Conservation (phyloP, 2,329 filamentous ascomycete genomes). For the Colletotrichum endophyticum region DNA sequence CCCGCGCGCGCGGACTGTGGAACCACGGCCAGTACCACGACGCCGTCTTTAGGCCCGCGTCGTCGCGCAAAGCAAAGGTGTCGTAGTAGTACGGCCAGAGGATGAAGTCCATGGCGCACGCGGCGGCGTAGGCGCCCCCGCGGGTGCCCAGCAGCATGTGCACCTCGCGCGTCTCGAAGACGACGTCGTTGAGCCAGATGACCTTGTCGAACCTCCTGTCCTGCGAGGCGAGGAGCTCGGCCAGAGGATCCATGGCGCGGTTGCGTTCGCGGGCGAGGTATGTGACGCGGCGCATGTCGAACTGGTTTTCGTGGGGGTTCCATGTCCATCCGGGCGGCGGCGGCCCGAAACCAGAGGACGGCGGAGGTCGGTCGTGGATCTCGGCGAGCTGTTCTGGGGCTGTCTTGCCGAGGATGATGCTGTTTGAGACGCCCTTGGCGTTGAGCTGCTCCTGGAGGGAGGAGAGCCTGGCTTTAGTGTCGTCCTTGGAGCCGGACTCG, state of each 20-base stretch:
- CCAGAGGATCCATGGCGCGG: slow-evolving; percentile 62
- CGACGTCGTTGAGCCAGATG: slow-evolving; percentile 66
- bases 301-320: slow-evolving; percentile 52
- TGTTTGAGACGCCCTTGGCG: slow-evolving; percentile 52
- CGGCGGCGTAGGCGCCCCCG: slow-evolving; percentile 60
- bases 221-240: slow-evolving; percentile 42
- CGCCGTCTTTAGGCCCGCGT: slow-evolving; percentile 53
- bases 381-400: slow-evolving; percentile 61
- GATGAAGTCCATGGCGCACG: slow-evolving; percentile 65
- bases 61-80: slow-evolving; percentile 55
- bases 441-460: slow-evolving; percentile 39
- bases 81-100: slow-evolving; percentile 49
- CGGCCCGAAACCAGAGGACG: slow-evolving; percentile 31
- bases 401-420: slow-evolving; percentile 61
- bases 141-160: slow-evolving; percentile 58
- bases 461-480: slow-evolving; percentile 55
- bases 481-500: slow-evolving; percentile 72
- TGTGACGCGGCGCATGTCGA: slow-evolving; percentile 68
- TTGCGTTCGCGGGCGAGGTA: slow-evolving; percentile 72
- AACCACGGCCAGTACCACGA: slow-evolving; percentile 67
- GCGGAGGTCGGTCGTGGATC: slow-evolving; percentile 40
- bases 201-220: slow-evolving; percentile 55
- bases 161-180: slow-evolving; percentile 58
- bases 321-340: slow-evolving; percentile 66
- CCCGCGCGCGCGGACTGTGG: slow-evolving; percentile 40